These are phyloP conservation scores for Silene vulgaris DNA, from an alignment of 179 eudicot genomes.

Conservation along the genomic window DNA sequence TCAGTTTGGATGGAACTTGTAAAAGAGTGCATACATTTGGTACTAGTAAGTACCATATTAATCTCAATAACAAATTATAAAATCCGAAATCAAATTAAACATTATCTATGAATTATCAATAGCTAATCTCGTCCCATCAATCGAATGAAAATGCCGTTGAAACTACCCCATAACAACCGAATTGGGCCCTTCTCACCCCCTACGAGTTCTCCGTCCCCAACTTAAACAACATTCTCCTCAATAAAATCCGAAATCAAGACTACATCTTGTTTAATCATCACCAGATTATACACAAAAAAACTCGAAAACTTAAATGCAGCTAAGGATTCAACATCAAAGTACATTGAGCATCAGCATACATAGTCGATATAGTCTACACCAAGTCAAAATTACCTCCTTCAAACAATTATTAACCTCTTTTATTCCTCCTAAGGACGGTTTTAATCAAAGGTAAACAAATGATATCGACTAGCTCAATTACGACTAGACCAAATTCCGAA, in stretches of 20 bases:
- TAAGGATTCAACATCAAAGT: neutral
- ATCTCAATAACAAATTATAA: neutral
- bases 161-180: too few relatives aligned
- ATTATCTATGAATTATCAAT: too few relatives aligned
- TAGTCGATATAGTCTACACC: neutral
- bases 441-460: neutral
- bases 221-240: neutral
- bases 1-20: neutral
- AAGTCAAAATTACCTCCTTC: constrained; percentile 12
- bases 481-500: neutral
- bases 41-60: neutral
- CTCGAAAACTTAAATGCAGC: neutral
- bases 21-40: neutral
- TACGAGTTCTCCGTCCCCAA: neutral
- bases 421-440: too few relatives aligned
- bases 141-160: too few relatives aligned
- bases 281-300: neutral
- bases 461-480: neutral
- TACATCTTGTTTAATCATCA: neutral
- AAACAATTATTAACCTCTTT: neutral
- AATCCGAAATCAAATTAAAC: neutral
- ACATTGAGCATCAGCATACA: constrained; percentile 3
- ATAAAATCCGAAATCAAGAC: neutral
- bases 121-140: neutral
- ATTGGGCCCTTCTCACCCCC: too few relatives aligned